These are phyloP conservation scores for Discostella stelligera DNA, from an alignment of 352 stramenopile genomes.

Conservation along the genomic window DNA sequence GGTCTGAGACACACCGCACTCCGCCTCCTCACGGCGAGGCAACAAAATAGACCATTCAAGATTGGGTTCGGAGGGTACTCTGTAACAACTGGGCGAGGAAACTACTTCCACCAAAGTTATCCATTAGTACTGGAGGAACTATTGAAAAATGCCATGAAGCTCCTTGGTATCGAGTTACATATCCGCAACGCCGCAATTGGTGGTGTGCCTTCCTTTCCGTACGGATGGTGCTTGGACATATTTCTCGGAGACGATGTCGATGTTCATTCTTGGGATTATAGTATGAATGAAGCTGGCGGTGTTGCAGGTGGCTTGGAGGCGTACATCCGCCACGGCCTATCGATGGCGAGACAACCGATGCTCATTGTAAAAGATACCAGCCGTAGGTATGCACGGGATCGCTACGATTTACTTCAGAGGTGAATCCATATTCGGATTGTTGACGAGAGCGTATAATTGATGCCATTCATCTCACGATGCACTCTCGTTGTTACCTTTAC, in stretches of 20 bases:
- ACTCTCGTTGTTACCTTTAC: not conserved
- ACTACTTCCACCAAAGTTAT: conserved; percentile 74
- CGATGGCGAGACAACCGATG: conserved; percentile 53
- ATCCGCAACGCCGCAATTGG: conserved; percentile 73
- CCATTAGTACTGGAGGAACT: conserved; percentile 65
- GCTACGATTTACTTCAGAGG: conserved; percentile 2
- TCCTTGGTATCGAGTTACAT: conserved; percentile 52
- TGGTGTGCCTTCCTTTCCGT: conserved; percentile 71
- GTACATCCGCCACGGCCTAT: conserved; percentile 57
- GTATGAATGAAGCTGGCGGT: conserved; percentile 68
- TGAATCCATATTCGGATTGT: not conserved
- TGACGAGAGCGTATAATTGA: not conserved
- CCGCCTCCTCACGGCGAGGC: conserved; percentile 17
- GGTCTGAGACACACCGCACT: conserved; percentile 30
- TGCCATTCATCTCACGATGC: not conserved
- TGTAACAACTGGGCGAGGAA: conserved; percentile 70
- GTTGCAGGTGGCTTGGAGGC: conserved; percentile 46
- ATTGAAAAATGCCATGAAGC: conserved; percentile 49
- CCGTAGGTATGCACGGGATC: conserved; percentile 5
- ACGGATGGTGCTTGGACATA: conserved; percentile 70
- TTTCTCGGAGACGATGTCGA: conserved; percentile 66
- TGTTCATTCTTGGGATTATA: conserved; percentile 74
- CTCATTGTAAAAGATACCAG: conserved; percentile 68
- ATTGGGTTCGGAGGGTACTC: conserved; percentile 73
- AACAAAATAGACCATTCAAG: conserved; percentile 33